Evolutionary conservation across 2,329 filamentous ascomycete genomes (phyloP).

Genomic region (Aulographum hederae): DNA sequence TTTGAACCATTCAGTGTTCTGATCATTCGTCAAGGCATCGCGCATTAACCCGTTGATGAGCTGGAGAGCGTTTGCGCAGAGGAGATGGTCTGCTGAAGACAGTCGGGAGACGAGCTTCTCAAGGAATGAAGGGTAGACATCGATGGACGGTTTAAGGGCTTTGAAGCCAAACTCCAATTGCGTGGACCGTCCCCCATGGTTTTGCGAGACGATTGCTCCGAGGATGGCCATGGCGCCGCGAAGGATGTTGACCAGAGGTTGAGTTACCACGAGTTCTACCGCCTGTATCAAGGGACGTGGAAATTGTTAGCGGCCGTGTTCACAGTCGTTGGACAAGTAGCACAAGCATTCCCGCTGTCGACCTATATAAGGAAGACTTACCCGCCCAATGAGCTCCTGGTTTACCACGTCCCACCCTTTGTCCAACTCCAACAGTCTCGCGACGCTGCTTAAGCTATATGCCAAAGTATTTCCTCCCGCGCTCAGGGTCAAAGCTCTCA

Average conservation of each 20-base stretch:
- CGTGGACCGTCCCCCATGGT: slow-evolving; percentile 28
- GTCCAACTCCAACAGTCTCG: slow-evolving; percentile 77
- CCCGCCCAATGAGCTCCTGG: slow-evolving; percentile 48
- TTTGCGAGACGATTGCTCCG: slow-evolving; percentile 62
- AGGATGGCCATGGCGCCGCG: slow-evolving; percentile 93
- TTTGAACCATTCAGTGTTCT: slow-evolving; percentile 75
- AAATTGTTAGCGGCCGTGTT: slow-evolving; percentile 1
- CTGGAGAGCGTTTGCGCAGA: slow-evolving; percentile 90
- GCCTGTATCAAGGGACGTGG: slow-evolving; percentile 28
- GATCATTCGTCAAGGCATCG: slow-evolving; percentile 67
- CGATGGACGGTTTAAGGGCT: slow-evolving; percentile 78
- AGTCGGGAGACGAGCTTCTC: slow-evolving; percentile 84
- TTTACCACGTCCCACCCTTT: slow-evolving; percentile 92
- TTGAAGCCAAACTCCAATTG: slow-evolving; percentile 67
- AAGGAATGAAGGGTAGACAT: slow-evolving; percentile 82
- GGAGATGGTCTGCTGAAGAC: slow-evolving; percentile 81
- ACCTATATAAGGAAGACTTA: slow-evolving; percentile 18
- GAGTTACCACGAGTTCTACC: slow-evolving; percentile 83
- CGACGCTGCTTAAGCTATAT: slow-evolving; percentile 81
- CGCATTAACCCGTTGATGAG: slow-evolving; percentile 90
- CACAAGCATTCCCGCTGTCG: neutral
- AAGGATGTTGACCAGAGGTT: slow-evolving; percentile 92
- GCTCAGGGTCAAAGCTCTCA: slow-evolving; percentile 68
- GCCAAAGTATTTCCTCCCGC: slow-evolving; percentile 87
- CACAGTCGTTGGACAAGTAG: neutral